phyloP scores from a whole-genome alignment of 768 basidiomycete genomes.

The Trametes maxima region DNA sequence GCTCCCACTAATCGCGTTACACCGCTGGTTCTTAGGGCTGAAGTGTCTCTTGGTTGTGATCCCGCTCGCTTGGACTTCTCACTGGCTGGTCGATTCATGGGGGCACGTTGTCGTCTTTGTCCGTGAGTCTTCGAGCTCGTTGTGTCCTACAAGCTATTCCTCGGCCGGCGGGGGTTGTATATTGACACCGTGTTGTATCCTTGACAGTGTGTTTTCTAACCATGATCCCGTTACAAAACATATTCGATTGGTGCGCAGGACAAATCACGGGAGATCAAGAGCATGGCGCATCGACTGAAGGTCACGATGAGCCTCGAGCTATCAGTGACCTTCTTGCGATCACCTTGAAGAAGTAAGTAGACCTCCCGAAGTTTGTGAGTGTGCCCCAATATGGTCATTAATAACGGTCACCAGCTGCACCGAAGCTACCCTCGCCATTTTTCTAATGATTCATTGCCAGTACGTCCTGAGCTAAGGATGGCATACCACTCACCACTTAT shows the following conservation, averaged over 20 bases:
- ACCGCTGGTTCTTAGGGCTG: conserved; percentile 34
- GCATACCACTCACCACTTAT: too few relatives aligned
- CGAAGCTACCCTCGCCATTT: too few relatives aligned
- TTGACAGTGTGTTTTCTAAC: conserved; percentile 29
- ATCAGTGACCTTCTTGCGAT: conserved; percentile 65
- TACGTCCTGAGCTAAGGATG: too few relatives aligned
- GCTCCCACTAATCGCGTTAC: too few relatives aligned
- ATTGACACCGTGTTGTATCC: too few relatives aligned
- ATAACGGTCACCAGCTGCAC: neutral
- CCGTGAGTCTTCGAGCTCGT: conserved; percentile 31
- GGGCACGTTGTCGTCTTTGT: conserved; percentile 43
- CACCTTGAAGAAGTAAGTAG: conserved; percentile 62
- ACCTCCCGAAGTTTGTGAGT: too few relatives aligned
- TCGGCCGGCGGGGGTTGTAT: too few relatives aligned
- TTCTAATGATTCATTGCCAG: too few relatives aligned
- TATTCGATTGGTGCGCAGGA: conserved; percentile 67
- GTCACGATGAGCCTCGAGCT: conserved; percentile 52
- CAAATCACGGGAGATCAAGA: too few relatives aligned
- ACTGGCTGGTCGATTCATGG: conserved; percentile 44
- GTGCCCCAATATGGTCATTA: too few relatives aligned
- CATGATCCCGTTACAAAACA: conserved; percentile 62
- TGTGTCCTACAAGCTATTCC: too few relatives aligned
- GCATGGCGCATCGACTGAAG: too few relatives aligned
- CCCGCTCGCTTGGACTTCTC: conserved; percentile 61
- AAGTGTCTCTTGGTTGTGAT: conserved; percentile 59